phyloP scores from a whole-genome alignment of 441 rosid species.

The Erodium moschatum region DNA sequence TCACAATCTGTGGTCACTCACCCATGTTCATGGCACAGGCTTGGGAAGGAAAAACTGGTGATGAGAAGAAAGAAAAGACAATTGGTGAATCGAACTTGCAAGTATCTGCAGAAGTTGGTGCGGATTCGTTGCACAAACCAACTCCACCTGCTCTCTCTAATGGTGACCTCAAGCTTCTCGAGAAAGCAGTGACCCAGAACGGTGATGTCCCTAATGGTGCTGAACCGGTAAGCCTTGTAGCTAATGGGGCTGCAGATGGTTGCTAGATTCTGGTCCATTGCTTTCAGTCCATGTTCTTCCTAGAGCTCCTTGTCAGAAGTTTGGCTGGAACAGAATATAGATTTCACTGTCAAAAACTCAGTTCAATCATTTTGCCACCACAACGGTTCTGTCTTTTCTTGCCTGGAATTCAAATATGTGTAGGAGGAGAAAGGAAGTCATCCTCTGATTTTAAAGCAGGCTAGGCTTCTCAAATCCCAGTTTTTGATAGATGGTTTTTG shows the following conservation, averaged over 20 bases:
- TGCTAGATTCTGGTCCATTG: slow-evolving; percentile 29
- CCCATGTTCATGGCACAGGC: slow-evolving; percentile 28
- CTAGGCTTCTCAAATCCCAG: too few species aligned
- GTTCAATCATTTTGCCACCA: too few species aligned
- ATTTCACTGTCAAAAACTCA: slow-evolving; percentile 4
- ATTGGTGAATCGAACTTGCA: slow-evolving; percentile 22
- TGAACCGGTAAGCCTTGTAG: slow-evolving; percentile 27
- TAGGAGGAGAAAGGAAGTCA: too few species aligned
- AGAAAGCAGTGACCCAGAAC: slow-evolving; percentile 27
- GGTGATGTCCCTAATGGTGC: slow-evolving; percentile 26
- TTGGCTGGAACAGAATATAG: slow-evolving; percentile 7
- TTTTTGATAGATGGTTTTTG: neutral
- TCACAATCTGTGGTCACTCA: neutral
- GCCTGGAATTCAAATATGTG: too few species aligned
- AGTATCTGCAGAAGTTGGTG: slow-evolving; percentile 24
- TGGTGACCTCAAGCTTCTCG: slow-evolving; percentile 34
- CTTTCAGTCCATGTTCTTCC: slow-evolving; percentile 6
- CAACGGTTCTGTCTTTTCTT: too few species aligned
- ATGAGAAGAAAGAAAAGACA: slow-evolving; percentile 40
- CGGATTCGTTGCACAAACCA: slow-evolving; percentile 32
- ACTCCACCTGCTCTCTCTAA: slow-evolving; percentile 25
- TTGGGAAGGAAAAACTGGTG: slow-evolving; percentile 40
- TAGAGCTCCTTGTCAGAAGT: slow-evolving; percentile 2
- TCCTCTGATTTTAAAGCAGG: too few species aligned
- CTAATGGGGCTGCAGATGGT: slow-evolving; percentile 41